Conservation (phyloP, 495 filamentous ascomycete genomes). For the Tirmania nivea region DNA sequence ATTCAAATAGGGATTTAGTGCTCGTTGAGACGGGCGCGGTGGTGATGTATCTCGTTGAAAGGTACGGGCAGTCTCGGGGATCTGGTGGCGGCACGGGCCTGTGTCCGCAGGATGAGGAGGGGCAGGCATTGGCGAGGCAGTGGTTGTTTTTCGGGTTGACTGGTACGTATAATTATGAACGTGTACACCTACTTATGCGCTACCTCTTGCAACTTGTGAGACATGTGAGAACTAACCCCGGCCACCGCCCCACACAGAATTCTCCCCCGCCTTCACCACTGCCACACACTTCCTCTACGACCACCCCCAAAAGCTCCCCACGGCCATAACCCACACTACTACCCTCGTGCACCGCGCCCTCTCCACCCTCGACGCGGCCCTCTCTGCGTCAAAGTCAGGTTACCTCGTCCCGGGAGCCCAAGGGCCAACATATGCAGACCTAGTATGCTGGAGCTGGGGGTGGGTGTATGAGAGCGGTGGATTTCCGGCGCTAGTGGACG, state of each 20-base stretch:
- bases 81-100: background rate
- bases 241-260: background rate
- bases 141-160: background rate
- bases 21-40: background rate
- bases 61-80: background rate
- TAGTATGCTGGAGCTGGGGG: background rate
- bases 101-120: background rate
- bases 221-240: background rate
- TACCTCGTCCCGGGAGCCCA: background rate
- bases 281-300: background rate
- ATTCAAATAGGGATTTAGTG: background rate
- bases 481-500: background rate
- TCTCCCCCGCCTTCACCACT: background rate
- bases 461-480: background rate
- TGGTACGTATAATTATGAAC: background rate
- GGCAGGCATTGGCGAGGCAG: background rate
- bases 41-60: background rate
- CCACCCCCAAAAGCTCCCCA: background rate
- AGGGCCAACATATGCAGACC: background rate
- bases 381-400: background rate
- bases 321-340: background rate
- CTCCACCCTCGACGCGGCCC: background rate
- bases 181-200: background rate
- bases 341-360: background rate
- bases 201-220: background rate